These are phyloP conservation scores for Zygoascus flipseniorum DNA, from an alignment of 805 yeast species.

Conservation along the genomic window DNA sequence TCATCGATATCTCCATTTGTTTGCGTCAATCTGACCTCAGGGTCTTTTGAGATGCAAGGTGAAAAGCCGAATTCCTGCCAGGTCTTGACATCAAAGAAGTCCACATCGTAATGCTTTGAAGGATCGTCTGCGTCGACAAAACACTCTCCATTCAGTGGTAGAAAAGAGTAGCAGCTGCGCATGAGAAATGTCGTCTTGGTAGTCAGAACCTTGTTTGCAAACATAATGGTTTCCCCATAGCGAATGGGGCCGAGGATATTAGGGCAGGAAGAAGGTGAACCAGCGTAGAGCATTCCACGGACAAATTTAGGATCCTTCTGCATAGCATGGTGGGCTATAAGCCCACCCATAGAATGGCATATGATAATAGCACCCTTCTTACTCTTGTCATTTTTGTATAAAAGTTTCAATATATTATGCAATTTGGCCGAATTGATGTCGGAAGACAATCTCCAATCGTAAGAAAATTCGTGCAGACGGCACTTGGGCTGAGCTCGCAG, in stretches of 20 bases:
- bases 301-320: constrained; percentile 58
- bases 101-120: constrained; percentile 35
- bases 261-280: constrained; percentile 76
- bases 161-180: constrained; percentile 73
- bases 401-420: constrained; percentile 36
- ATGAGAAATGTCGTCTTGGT: constrained; percentile 79
- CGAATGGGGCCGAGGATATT: constrained; percentile 81
- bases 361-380: constrained; percentile 60
- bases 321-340: constrained; percentile 73
- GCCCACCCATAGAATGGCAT: constrained; percentile 94
- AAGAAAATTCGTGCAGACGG: constrained; percentile 68
- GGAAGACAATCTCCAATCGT: constrained; percentile 82
- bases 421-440: constrained; percentile 47
- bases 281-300: constrained; percentile 72
- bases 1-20: constrained; percentile 1
- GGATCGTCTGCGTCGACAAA: constrained; percentile 47
- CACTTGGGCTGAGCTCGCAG: constrained; percentile 43
- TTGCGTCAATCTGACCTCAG: constrained; percentile 8
- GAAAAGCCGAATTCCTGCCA: constrained; percentile 73
- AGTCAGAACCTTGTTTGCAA: constrained; percentile 66
- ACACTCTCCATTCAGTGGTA: constrained; percentile 68
- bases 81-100: constrained; percentile 68
- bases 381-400: constrained; percentile 28
- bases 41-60: constrained; percentile 50
- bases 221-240: constrained; percentile 69